Percentiles rank a stretch among this genome's conserved stretches.
Evolutionary conservation across 192 early-diverging fungal species (phyloP).

Genomic region (Podochytrium sp.): DNA sequence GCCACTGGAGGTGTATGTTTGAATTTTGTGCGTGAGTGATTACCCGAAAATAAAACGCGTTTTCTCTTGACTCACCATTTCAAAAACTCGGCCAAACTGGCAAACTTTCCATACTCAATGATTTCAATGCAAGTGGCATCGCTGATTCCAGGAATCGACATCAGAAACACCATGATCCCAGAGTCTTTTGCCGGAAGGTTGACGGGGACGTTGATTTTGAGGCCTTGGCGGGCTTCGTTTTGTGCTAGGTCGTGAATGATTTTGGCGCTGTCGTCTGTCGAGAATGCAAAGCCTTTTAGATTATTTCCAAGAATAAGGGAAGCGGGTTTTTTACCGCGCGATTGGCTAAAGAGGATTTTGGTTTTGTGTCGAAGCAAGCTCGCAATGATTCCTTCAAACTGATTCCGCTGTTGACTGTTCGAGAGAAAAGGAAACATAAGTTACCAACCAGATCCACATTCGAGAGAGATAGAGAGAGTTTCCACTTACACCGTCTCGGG

Average conservation of each 20-base stretch:
- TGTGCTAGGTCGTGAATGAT: constrained; percentile 27
- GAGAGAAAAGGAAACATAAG: no score
- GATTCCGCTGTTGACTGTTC: constrained; percentile 11
- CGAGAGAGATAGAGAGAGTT: background rate
- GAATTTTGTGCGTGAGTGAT: background rate
- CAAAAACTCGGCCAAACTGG: constrained; percentile 25
- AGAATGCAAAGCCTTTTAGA: background rate
- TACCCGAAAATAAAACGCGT: background rate
- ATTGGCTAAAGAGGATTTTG: constrained; percentile 35
- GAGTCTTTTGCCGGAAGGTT: constrained; percentile 35
- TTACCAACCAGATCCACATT: background rate
- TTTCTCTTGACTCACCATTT: constrained; percentile 12
- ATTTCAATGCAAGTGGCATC: constrained; percentile 37
- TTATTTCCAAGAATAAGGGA: no score
- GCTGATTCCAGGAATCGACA: constrained; percentile 32
- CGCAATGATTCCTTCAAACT: constrained; percentile 39
- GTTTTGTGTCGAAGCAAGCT: background rate
- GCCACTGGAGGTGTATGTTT: background rate
- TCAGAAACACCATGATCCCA: constrained; percentile 19
- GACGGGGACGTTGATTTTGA: constrained; percentile 30
- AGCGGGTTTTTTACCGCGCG: no score
- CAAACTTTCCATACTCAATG: constrained; percentile 20
- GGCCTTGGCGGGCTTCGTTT: constrained; percentile 29
- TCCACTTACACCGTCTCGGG: constrained; percentile 12
- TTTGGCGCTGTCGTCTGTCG: constrained; percentile 36